Percentiles rank a stretch among this genome's conserved stretches.
phyloP scores from a whole-genome alignment of 108 stramenopile genomes.

The Skeletonema menzelii region DNA sequence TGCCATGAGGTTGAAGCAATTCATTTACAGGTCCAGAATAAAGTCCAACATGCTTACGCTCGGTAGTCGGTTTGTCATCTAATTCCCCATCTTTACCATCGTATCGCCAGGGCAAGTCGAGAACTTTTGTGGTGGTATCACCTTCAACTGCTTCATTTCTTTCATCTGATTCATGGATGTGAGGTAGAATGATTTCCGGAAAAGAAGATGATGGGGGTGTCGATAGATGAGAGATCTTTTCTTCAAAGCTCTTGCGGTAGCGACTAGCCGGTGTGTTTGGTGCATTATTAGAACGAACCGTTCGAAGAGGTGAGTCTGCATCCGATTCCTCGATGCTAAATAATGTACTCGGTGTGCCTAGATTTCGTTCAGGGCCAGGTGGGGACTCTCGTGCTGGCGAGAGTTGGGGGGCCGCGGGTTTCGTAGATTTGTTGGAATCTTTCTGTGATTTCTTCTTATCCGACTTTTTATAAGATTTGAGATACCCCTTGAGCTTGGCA shows the following conservation, averaged over 20 bases:
- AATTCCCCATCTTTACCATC: background rate
- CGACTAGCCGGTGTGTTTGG: background rate
- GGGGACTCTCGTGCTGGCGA: no score
- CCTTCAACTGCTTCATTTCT: background rate
- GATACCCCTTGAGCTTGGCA: background rate
- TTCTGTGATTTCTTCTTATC: background rate
- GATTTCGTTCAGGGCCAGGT: no score
- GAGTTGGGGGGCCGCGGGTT: no score
- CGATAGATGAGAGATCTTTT: background rate
- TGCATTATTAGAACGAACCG: background rate
- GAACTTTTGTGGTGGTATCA: background rate
- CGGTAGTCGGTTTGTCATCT: background rate
- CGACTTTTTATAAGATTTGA: background rate
- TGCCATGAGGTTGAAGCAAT: slow-evolving; percentile 11
- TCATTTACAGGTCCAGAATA: slow-evolving; percentile 12
- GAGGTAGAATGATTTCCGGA: background rate
- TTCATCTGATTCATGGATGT: background rate
- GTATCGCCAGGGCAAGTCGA: background rate
- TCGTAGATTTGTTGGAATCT: no score
- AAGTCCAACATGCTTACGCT: background rate
- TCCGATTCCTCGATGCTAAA: background rate
- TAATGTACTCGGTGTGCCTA: background rate
- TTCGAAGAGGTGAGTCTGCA: background rate
- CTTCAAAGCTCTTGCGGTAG: background rate
- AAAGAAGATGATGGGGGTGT: background rate